phyloP scores from a whole-genome alignment of 176 grass and related monocot genomes.

The Olyra latifolia region DNA sequence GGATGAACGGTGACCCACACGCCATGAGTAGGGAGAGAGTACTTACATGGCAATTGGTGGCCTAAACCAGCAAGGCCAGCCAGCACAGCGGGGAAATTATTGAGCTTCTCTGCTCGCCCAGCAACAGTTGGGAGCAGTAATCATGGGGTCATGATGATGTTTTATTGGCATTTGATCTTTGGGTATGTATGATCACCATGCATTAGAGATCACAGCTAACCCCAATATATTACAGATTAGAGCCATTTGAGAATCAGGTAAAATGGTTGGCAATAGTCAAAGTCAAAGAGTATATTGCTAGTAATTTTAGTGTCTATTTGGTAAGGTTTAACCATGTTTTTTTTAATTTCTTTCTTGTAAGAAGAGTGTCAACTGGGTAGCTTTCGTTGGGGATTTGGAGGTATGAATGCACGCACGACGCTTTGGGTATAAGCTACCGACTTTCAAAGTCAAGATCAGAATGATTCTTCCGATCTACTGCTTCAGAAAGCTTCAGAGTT shows the following conservation, averaged over 20 bases:
- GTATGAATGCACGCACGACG: not conserved
- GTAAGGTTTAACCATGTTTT: not conserved
- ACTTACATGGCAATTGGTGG: constrained; percentile 17
- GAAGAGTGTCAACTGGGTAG: not conserved
- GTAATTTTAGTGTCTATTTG: not conserved
- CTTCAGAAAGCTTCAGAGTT: constrained; percentile 1
- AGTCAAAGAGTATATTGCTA: not conserved
- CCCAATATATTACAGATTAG: not conserved
- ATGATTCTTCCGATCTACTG: constrained; percentile 33
- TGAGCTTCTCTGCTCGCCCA: constrained; percentile 14
- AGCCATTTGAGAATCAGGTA: not conserved
- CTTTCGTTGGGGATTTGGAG: constrained; percentile 6
- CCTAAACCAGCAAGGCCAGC: constrained; percentile 25
- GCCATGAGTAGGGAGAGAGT: not conserved
- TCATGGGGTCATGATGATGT: constrained; percentile 23
- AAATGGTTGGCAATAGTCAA: not conserved
- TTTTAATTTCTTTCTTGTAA: not conserved
- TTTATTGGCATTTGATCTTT: not conserved
- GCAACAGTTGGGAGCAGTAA: constrained; percentile 7
- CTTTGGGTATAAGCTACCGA: constrained; percentile 20
- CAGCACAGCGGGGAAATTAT: constrained; percentile 29
- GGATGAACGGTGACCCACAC: not conserved
- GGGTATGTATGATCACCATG: not conserved
- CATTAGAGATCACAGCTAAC: not conserved
- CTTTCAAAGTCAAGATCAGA: constrained; percentile 40